These are phyloP conservation scores for Alternaria sp. DNA, from an alignment of 2,329 filamentous ascomycete species.

Conservation along the genomic window DNA sequence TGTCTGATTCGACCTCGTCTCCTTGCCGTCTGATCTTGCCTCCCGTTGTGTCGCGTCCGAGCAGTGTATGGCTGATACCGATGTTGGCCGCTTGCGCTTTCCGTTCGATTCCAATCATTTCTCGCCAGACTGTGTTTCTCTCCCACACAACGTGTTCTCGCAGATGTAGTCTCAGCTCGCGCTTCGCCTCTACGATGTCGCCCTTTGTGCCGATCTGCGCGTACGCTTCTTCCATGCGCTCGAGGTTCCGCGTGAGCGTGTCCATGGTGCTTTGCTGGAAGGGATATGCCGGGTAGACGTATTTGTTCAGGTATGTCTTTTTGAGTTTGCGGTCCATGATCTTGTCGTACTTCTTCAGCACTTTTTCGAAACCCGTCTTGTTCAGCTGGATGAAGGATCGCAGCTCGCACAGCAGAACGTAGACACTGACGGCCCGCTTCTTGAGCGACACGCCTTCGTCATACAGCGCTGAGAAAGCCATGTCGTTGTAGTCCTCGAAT, in stretches of 20 bases:
- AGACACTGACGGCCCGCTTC: slow-evolving; percentile 85
- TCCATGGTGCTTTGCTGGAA: slow-evolving; percentile 78
- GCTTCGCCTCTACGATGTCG: slow-evolving; percentile 76
- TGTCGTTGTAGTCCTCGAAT: slow-evolving; percentile 80
- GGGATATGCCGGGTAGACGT: slow-evolving; percentile 79
- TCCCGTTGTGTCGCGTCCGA: slow-evolving; percentile 75
- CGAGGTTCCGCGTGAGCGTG: slow-evolving; percentile 73
- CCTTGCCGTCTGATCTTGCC: slow-evolving; percentile 78
- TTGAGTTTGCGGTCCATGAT: slow-evolving; percentile 85
- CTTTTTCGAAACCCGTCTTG: slow-evolving; percentile 94
- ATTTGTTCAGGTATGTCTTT: slow-evolving; percentile 72
- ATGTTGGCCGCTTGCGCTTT: slow-evolving; percentile 93
- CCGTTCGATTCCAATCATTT: slow-evolving; percentile 97
- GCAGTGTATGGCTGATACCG: slow-evolving; percentile 76
- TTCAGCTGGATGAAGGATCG: slow-evolving; percentile 97
- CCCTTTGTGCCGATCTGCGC: slow-evolving; percentile 82
- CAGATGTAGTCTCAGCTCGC: slow-evolving; percentile 87
- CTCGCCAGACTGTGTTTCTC: slow-evolving; percentile 96
- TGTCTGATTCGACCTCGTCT: slow-evolving; percentile 72
- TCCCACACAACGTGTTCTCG: slow-evolving; percentile 99
- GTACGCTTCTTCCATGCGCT: slow-evolving; percentile 78
- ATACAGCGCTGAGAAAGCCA: slow-evolving; percentile 72
- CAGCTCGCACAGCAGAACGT: slow-evolving; percentile 91
- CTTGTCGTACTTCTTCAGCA: slow-evolving; percentile 98
- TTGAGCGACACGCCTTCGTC: slow-evolving; percentile 83